phyloP scores from a whole-genome alignment of 2,329 filamentous ascomycete species.

The Peltaster fructicola region DNA sequence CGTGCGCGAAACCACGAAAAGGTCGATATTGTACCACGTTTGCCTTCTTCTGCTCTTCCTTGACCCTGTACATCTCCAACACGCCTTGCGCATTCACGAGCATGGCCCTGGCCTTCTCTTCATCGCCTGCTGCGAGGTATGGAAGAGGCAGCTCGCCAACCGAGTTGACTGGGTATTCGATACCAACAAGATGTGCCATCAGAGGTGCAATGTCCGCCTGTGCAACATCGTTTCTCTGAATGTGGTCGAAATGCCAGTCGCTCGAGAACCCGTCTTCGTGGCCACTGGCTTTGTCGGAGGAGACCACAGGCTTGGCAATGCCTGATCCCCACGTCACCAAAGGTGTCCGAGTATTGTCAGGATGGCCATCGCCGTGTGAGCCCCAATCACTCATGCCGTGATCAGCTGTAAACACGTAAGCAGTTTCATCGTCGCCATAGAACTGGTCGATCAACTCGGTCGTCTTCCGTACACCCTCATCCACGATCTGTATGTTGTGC shows the following conservation, averaged over 20 bases:
- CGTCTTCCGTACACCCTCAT: conserved; percentile 73
- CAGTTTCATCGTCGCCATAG: conserved; percentile 65
- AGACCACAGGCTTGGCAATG: conserved; percentile 53
- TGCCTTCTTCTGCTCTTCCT: conserved; percentile 66
- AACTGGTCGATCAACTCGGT: conserved; percentile 68
- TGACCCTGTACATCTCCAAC: conserved; percentile 89
- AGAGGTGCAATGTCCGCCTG: conserved; percentile 89
- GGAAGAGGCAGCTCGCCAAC: conserved; percentile 81
- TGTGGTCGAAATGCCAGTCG: conserved; percentile 67
- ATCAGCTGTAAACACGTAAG: conserved; percentile 92
- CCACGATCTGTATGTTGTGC: conserved; percentile 85
- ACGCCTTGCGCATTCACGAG: conserved; percentile 74
- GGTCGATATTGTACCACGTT: conserved; percentile 62
- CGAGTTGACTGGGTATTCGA: conserved; percentile 88
- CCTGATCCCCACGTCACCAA: conserved; percentile 88
- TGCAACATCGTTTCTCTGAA: conserved; percentile 75
- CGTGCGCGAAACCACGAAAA: conserved; percentile 50
- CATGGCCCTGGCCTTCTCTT: conserved; percentile 68
- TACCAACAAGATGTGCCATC: conserved; percentile 80
- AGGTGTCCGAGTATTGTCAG: conserved; percentile 89
- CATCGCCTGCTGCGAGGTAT: conserved; percentile 53
- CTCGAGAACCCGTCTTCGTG: conserved; percentile 77
- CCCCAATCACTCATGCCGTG: conserved; percentile 99
- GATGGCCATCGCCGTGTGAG: conserved; percentile 95
- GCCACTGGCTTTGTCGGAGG: conserved; percentile 47